Conservation (phyloP, 192 early-diverging fungal species). For the Coemansia sp. region DNA sequence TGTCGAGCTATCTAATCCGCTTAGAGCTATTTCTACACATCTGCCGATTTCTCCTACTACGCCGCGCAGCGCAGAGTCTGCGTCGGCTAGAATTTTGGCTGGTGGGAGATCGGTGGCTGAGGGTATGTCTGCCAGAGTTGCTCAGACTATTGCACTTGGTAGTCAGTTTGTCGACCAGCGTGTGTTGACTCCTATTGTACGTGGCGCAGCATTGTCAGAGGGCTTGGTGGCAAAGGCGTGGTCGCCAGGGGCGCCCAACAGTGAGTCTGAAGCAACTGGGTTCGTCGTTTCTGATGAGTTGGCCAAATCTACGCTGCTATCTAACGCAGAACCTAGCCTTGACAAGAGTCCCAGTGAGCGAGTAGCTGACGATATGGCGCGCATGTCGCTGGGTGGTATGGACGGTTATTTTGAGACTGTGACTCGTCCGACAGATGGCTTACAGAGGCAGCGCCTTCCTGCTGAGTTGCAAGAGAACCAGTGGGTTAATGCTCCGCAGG, state of each 20-base stretch:
- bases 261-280: no score
- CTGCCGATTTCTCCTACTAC: constrained; percentile 40
- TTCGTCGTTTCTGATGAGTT: constrained; percentile 11
- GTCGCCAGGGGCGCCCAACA: not conserved
- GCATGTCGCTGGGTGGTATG: constrained; percentile 14
- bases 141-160: constrained; percentile 53
- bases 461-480: not conserved
- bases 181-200: constrained; percentile 43
- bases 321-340: constrained; percentile 5
- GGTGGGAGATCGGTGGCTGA: constrained; percentile 38
- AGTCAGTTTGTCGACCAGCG: constrained; percentile 53
- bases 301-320: constrained; percentile 13
- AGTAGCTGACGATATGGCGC: constrained; percentile 31
- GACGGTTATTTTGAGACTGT: not conserved
- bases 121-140: constrained; percentile 47
- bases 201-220: constrained; percentile 24
- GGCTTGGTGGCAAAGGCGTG: not conserved
- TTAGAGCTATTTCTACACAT: constrained; percentile 44
- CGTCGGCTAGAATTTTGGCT: constrained; percentile 30
- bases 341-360: not conserved
- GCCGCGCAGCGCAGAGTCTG: constrained; percentile 22
- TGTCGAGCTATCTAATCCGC: constrained; percentile 51
- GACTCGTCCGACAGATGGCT: not conserved
- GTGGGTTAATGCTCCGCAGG: constrained; percentile 43
- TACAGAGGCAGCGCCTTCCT: not conserved